These are phyloP conservation scores for Pueraria montana DNA, from an alignment of 306 rosid species.

Conservation along the genomic window DNA sequence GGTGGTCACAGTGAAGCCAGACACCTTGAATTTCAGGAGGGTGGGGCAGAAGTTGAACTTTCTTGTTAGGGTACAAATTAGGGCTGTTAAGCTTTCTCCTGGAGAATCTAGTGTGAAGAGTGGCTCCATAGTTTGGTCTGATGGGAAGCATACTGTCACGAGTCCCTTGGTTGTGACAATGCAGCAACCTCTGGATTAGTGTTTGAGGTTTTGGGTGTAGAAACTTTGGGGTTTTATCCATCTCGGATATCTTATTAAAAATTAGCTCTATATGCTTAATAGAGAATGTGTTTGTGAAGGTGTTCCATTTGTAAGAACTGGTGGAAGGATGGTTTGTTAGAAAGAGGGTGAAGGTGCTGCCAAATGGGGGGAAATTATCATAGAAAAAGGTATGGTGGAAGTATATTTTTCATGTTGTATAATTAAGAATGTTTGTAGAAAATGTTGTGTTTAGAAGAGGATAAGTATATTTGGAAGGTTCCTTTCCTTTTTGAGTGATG, in stretches of 20 bases:
- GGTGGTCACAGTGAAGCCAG: conserved; percentile 78
- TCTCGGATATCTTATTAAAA: conserved; percentile 46
- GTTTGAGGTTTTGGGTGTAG: conserved; percentile 44
- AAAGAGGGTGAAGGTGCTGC: conserved; percentile 39
- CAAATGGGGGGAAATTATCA: neutral
- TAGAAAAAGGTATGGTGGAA: conserved; percentile 19
- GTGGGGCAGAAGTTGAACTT: conserved; percentile 84
- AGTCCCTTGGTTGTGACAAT: conserved; percentile 88
- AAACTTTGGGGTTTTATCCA: conserved; percentile 53
- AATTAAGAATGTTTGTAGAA: conserved; percentile 62
- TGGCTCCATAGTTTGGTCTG: conserved; percentile 84
- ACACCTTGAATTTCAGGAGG: conserved; percentile 70
- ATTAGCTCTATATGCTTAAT: conserved; percentile 52
- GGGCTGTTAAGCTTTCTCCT: conserved; percentile 74
- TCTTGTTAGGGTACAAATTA: conserved; percentile 81
- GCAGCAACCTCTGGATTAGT: conserved; percentile 85
- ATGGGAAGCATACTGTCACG: conserved; percentile 84
- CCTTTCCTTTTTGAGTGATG: conserved; percentile 47
- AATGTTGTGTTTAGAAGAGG: conserved; percentile 53
- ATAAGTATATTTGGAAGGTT: conserved; percentile 52
- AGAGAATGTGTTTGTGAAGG: conserved; percentile 54
- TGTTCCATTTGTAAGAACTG: conserved; percentile 55
- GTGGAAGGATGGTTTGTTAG: conserved; percentile 59
- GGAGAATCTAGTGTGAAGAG: conserved; percentile 71
- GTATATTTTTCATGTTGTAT: conserved; percentile 55